Base-by-base conservation (phyloP, 2,329 filamentous ascomycete species). In the Exophiala aquamarina region DNA sequence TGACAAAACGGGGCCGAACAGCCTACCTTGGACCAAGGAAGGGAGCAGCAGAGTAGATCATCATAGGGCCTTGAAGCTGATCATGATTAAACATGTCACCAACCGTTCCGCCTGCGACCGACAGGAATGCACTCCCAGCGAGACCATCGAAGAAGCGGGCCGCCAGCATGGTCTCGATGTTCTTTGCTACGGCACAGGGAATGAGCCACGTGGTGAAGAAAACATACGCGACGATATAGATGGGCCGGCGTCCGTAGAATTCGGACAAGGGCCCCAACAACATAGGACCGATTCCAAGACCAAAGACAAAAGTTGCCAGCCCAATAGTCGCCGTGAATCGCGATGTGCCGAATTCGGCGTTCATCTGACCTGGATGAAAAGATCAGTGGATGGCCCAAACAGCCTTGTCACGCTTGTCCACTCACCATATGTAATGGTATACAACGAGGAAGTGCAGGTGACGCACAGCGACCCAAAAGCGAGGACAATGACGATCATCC, bases 391-490 rank as follows among this genome's bases (percentile, higher is more conserved):
- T 23, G 41, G 14, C 19, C 18, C 26, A 9, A 32, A 31, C 11
- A 15, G 19, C 14, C 17, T 19, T 17, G 36, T 8, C 13, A 13
- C 35, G 21, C 6, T 8, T 14, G 6, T 8, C 8, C 5, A 38
- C 45, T 43, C 18, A 52, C 52, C 52, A 65, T 95, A 96, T 0
- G 87, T 93, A 10, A 82, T 81, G 1, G 89, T 92, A 67, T 96
- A 95, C 59, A 95, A 82, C n/a, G 89, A 93, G 38, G 86, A 91
- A 1, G 87, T 82, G 63, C 85, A 89, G 7, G 90, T 95, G 86
- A 95, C 90, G 66, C 88, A 92, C 49, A 93, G 74, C 37, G 87
- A 87, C 6, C 85, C 86, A 45, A 77, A 64, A 8, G 84, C 83
- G n/a, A 90, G 77, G 47, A 95, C 85, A 28, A 82, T 57, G 1